These are phyloP conservation scores for Verbascum thapsus DNA, from an alignment of 257 asterid species.

Conservation along the genomic window DNA sequence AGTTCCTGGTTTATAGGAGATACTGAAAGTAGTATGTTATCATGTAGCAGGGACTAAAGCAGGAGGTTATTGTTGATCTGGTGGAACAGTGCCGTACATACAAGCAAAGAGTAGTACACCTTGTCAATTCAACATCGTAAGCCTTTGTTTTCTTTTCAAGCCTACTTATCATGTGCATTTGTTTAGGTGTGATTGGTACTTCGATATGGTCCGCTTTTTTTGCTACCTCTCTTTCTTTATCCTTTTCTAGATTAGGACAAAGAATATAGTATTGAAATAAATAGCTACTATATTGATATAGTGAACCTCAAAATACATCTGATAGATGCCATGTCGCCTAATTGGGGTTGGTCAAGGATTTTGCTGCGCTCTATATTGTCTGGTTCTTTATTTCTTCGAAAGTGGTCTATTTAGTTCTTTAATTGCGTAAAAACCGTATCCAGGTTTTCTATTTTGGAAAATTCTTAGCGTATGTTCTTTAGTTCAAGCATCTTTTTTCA, in stretches of 20 bases:
- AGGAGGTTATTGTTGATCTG: conserved; percentile 74
- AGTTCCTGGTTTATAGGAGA: no score
- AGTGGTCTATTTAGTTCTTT: background rate
- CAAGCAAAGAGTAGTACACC: conserved; percentile 81
- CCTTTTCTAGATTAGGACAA: background rate
- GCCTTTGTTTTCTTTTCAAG: conserved; percentile 35
- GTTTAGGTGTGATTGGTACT: conserved; percentile 11
- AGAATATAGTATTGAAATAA: background rate
- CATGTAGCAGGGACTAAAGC: conserved; percentile 64
- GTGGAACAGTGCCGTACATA: conserved; percentile 79
- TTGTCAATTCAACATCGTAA: conserved; percentile 82
- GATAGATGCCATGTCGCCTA: background rate
- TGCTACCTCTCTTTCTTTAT: no score
- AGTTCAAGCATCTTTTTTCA: background rate
- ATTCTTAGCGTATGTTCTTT: background rate
- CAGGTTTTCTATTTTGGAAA: background rate
- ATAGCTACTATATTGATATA: background rate
- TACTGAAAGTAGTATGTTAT: no score
- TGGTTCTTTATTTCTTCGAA: background rate
- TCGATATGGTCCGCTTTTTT: background rate
- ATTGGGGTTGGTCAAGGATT: background rate
- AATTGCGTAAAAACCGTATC: background rate
- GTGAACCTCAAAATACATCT: background rate
- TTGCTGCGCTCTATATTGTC: background rate
- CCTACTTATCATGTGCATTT: conserved; percentile 1